These are phyloP conservation scores for Botrytis byssoidea DNA, from an alignment of 2,329 filamentous ascomycete genomes.

Conservation along the genomic window DNA sequence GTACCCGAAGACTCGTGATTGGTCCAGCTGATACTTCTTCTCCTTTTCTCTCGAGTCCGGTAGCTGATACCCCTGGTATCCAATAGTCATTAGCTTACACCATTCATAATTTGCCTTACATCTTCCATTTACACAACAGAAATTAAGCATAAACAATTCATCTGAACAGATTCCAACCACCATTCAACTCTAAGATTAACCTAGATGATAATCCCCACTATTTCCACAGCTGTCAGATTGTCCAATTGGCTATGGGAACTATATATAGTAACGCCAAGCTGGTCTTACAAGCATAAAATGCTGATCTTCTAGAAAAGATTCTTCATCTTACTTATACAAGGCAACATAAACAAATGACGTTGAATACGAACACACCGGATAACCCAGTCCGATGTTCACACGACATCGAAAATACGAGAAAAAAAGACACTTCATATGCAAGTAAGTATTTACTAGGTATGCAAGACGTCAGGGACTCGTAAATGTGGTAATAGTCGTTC, in stretches of 20 bases:
- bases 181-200: constrained; percentile 1
- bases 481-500: neutral
- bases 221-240: neutral
- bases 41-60: neutral
- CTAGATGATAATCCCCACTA: neutral
- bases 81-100: neutral
- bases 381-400: constrained; percentile 5
- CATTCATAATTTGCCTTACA: neutral
- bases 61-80: neutral
- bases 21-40: neutral
- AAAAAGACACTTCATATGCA: neutral
- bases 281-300: neutral
- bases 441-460: neutral
- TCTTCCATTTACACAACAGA: neutral
- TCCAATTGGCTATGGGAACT: neutral
- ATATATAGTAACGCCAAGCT: constrained; percentile 16
- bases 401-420: constrained; percentile 12
- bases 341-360: constrained; percentile 5
- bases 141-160: constrained; percentile 16
- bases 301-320: constrained; percentile 15
- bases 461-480: neutral
- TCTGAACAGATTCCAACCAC: neutral
- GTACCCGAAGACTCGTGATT: constrained; percentile 9
- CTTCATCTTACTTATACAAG: neutral
- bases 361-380: neutral